Conservation (phyloP, 2,329 filamentous ascomycete species). For the Clarireedia hainanense region DNA sequence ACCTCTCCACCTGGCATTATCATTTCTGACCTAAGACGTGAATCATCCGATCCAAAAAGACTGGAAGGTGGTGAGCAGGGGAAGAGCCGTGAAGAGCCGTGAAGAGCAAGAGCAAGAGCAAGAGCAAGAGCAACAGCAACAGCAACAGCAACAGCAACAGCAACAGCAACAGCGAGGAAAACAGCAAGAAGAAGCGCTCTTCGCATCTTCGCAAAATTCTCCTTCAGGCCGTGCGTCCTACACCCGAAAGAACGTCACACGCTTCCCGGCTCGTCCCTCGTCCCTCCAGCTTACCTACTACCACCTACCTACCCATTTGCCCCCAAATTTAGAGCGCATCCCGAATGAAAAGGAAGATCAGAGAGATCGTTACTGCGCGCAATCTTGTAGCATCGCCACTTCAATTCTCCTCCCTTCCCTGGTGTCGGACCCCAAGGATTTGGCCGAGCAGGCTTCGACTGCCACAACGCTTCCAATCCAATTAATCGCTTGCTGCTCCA, state of each 20-base stretch:
- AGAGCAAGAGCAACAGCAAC: not conserved
- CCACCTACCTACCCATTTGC: not conserved
- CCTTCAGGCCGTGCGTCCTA: not conserved
- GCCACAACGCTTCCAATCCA: not conserved
- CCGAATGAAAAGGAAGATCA: not conserved
- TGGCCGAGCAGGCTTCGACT: not conserved
- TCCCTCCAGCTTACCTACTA: not conserved
- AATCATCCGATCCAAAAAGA: not conserved
- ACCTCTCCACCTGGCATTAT: no score
- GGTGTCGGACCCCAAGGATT: conserved; percentile 5
- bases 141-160: not conserved
- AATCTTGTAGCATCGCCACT: conserved; percentile 5
- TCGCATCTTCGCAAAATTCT: not conserved
- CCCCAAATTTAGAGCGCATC: conserved; percentile 3
- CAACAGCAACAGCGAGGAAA: not conserved
- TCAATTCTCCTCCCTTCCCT: conserved; percentile 7
- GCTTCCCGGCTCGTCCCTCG: not conserved
- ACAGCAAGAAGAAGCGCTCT: not conserved
- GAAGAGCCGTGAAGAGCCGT: not conserved
- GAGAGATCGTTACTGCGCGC: not conserved
- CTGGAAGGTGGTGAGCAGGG: not conserved
- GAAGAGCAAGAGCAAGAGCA: not conserved
- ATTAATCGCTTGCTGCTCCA: not conserved
- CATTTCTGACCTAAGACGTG: conserved; percentile 8
- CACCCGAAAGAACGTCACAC: not conserved